Base-by-base conservation (phyloP, 2,329 filamentous ascomycete species). In the Exophiala lecanii-corni region DNA sequence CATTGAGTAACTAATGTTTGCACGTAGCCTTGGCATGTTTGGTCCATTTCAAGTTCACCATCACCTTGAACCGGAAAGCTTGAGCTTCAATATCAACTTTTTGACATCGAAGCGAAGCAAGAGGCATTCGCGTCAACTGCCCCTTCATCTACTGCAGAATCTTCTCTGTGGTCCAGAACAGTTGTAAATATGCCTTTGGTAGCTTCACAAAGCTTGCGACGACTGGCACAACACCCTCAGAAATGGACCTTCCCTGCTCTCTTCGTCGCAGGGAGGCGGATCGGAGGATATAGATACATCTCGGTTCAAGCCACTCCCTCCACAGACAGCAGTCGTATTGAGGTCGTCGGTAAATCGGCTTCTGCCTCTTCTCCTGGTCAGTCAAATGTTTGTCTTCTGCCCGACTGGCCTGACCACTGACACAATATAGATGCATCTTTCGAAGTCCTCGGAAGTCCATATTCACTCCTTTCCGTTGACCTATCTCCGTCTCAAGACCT, bases 401-500 rank as follows among this genome's bases (percentile, higher is more conserved):
- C 20, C 2, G 12, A 26, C n/a, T 15, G 5, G 31, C 6, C 10
- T 21, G 31, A 16, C 19, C 31, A 26, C 46, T 52, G 32, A 51
- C 39, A 17, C 12, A 9, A 9, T 33, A 15, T 56, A 96, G 92
- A 97, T 76, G 92, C 92, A 41, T 82, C 82, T 45, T 98, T 98
- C 65, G 88, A 97, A 66, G 88, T 97, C 36, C 73, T 98, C 53
- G 92, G 92, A 50, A 79, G 86, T 17, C 89, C 91, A 1, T 92
- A 92, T 66, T 97, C 92, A 42, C 80, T 98, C 52, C 82, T 98
- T 56, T 96, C 91, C 16, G 89, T 95, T 53, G 87, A 84, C 5
- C 78, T 98, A 39, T 94, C 92, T 25, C 86, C 92, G 31, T 97
- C 91, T 21, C 91, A 97, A 65, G 84, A 86, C 57, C 80, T 98